Conservation (phyloP, 345 rosid genomes). For the Salix exigua region DNA sequence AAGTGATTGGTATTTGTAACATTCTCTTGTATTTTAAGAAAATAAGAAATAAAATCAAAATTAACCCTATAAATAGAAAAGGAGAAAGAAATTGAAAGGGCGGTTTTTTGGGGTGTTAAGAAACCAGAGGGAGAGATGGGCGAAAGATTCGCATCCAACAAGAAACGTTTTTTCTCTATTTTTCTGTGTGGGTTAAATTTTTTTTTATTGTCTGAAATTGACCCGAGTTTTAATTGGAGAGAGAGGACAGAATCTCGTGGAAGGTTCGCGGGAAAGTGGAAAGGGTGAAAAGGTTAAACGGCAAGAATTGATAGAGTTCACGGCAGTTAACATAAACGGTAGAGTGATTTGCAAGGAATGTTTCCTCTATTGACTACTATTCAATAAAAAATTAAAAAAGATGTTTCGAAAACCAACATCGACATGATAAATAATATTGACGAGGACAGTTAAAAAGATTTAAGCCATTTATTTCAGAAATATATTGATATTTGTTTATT, state of each 20-base stretch:
- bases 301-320: neutral
- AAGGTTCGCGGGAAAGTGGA: slow-evolving; percentile 15
- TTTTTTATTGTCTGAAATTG: neutral
- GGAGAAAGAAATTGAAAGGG: slow-evolving; percentile 12
- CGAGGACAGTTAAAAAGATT: too few species aligned
- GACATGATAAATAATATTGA: too few species aligned
- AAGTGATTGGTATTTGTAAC: slow-evolving; percentile 11
- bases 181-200: neutral
- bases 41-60: neutral
- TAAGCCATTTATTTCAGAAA: too few species aligned
- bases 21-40: neutral
- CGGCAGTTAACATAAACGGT: neutral
- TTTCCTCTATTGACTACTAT: neutral
- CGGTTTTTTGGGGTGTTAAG: slow-evolving; percentile 10
- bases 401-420: too few species aligned
- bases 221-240: neutral
- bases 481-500: too few species aligned
- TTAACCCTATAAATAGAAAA: slow-evolving; percentile 33
- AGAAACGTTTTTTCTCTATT: slow-evolving; percentile 24
- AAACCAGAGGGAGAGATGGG: slow-evolving; percentile 2
- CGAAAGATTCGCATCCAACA: slow-evolving; percentile 23
- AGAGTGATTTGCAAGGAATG: neutral
- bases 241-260: neutral
- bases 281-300: neutral
- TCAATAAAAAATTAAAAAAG: too few species aligned